Conservation (phyloP, 1,139 yeast genomes). For the Scheffersomyces cryptocercus region DNA sequence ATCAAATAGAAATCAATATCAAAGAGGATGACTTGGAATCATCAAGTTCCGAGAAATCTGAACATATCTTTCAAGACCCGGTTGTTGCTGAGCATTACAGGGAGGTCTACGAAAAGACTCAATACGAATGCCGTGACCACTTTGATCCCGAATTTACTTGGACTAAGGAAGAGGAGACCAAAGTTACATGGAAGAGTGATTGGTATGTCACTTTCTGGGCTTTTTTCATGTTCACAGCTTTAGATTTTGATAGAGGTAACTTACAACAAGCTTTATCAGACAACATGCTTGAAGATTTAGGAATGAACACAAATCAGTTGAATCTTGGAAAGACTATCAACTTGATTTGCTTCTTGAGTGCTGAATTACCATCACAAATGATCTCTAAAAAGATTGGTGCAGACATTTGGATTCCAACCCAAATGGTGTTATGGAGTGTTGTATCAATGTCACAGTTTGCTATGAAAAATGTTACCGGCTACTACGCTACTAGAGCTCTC, state of each 20-base stretch:
- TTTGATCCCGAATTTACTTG: slow-evolving; percentile 50
- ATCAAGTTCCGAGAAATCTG: neutral
- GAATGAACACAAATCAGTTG: slow-evolving; percentile 46
- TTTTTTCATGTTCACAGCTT: slow-evolving; percentile 50
- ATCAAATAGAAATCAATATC: neutral
- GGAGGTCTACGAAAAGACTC: slow-evolving; percentile 37
- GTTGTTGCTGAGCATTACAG: slow-evolving; percentile 41
- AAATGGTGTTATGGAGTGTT: slow-evolving; percentile 51
- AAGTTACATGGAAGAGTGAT: slow-evolving; percentile 43
- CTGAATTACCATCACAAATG: slow-evolving; percentile 58
- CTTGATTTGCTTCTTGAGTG: slow-evolving; percentile 44
- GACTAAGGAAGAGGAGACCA: slow-evolving; percentile 44
- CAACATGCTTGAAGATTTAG: slow-evolving; percentile 43
- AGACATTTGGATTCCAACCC: slow-evolving; percentile 55
- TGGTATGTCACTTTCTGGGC: slow-evolving; percentile 48
- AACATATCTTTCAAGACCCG: slow-evolving; percentile 31
- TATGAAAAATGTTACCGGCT: slow-evolving; percentile 28
- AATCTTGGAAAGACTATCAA: slow-evolving; percentile 51
- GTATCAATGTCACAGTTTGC: slow-evolving; percentile 49
- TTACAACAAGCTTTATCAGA: slow-evolving; percentile 53
- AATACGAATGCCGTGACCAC: slow-evolving; percentile 45
- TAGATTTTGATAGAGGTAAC: slow-evolving; percentile 55
- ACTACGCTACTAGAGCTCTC: slow-evolving; percentile 27
- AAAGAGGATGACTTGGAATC: neutral
- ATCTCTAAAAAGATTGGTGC: slow-evolving; percentile 54